Conservation (phyloP, 78 protist genomes). For the slime mould (Dictyostelium discoideum) region DNA sequence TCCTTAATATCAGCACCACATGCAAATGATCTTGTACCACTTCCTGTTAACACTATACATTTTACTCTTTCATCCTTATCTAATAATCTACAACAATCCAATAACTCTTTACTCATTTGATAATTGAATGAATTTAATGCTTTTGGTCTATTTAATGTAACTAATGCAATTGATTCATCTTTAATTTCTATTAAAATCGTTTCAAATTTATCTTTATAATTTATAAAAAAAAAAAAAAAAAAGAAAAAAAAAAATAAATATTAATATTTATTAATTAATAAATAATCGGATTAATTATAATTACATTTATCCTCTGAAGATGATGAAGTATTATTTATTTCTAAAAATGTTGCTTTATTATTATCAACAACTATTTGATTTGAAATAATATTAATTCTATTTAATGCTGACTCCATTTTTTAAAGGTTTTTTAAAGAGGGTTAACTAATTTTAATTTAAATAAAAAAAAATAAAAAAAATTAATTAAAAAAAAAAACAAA, state of each 20-base stretch:
- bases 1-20: slow-evolving; percentile 98
- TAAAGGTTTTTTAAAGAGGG: no score
- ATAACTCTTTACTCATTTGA: slow-evolving; percentile 15
- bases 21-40: slow-evolving; percentile 30
- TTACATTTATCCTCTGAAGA: not conserved
- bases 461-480: no score
- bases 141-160: slow-evolving; percentile 59
- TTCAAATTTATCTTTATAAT: not conserved
- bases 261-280: not conserved
- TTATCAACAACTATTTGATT: not conserved
- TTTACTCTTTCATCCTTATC: slow-evolving; percentile 28
- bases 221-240: no score
- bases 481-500: no score
- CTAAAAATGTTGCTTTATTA: not conserved
- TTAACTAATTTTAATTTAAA: no score
- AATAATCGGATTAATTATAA: no score
- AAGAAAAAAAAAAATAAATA: not conserved
- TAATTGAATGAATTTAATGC: slow-evolving; percentile 35
- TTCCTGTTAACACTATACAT: slow-evolving; percentile 50
- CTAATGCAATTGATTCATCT: slow-evolving; percentile 1
- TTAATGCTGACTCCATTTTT: not conserved
- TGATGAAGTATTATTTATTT: not conserved
- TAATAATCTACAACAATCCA: not conserved
- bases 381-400: not conserved
- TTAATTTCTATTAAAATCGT: not conserved